A percentile compares a stretch with the other conserved stretches of the same genome.
Conservation (phyloP, 192 early-diverging fungal species). For the Thoreauomyces humboldtii region DNA sequence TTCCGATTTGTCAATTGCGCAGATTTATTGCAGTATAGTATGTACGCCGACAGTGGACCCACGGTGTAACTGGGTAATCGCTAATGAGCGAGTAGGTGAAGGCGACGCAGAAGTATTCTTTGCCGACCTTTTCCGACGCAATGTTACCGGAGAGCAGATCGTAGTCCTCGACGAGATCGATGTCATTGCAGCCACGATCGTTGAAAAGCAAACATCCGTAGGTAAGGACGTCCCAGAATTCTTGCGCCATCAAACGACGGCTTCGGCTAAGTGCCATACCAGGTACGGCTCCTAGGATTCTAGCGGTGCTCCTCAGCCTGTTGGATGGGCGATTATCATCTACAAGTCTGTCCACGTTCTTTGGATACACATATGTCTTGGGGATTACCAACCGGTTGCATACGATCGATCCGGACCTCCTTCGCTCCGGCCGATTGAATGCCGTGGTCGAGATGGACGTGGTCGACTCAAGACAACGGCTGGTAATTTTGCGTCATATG, state of each 20-base stretch:
- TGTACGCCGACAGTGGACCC: background rate
- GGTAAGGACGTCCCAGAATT: background rate
- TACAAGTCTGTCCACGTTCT: too few relatives aligned
- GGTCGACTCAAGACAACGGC: conserved; percentile 30
- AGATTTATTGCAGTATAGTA: conserved; percentile 16
- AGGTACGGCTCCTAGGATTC: too few relatives aligned
- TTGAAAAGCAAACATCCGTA: background rate
- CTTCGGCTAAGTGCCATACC: too few relatives aligned
- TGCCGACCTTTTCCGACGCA: conserved; percentile 2
- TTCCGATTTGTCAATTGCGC: conserved; percentile 6
- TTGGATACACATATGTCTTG: background rate
- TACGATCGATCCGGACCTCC: conserved; percentile 45
- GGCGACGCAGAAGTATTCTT: conserved; percentile 23
- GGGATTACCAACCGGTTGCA: conserved; percentile 50
- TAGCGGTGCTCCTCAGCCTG: too few relatives aligned
- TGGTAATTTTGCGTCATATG: conserved; percentile 2
- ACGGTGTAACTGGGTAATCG: background rate
- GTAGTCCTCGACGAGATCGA: conserved; percentile 9
- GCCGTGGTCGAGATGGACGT: conserved; percentile 47
- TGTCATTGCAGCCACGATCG: background rate
- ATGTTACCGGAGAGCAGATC: background rate
- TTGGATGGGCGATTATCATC: too few relatives aligned
- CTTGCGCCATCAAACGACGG: background rate
- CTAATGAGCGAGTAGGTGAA: background rate
- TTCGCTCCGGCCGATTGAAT: conserved; percentile 62